Evolutionary conservation across 768 basidiomycete species (phyloP).

Genomic region (Lactifluus echinatus): DNA sequence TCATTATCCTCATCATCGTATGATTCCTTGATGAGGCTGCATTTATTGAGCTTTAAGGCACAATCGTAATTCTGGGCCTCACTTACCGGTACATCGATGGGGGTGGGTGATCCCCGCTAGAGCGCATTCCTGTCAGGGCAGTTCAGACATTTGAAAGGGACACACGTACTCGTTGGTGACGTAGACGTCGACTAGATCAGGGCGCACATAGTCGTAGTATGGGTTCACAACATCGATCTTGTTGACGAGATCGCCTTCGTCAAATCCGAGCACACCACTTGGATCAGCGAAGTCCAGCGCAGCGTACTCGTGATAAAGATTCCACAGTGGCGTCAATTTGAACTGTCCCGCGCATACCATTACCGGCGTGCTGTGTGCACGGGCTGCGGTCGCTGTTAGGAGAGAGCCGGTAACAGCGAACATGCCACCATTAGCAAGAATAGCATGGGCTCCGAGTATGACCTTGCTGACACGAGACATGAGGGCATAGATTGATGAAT

Average conservation of each 20-base stretch:
- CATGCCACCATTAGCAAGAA: conserved; percentile 94
- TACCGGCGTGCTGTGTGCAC: conserved; percentile 83
- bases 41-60: conserved; percentile 15
- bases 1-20: conserved; percentile 94
- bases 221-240: conserved; percentile 92
- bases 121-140: conserved; percentile 1
- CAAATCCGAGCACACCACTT: conserved; percentile 59
- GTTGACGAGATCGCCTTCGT: conserved; percentile 71
- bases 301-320: conserved; percentile 78
- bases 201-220: conserved; percentile 93
- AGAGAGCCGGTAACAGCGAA: conserved; percentile 83
- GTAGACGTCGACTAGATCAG: conserved; percentile 87
- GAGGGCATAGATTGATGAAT: conserved; percentile 90
- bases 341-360: conserved; percentile 94
- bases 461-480: conserved; percentile 98
- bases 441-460: conserved; percentile 89
- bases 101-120: conserved; percentile 91
- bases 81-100: conserved; percentile 81
- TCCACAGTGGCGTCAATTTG: conserved; percentile 90
- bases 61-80: neutral
- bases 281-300: conserved; percentile 73
- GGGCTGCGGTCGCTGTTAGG: conserved; percentile 78
- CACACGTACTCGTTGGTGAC: conserved; percentile 90
- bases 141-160: conserved; percentile 10
- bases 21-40: conserved; percentile 80